Evolutionary conservation across 441 rosid species (phyloP).

Genomic region (Brassica balearica): DNA sequence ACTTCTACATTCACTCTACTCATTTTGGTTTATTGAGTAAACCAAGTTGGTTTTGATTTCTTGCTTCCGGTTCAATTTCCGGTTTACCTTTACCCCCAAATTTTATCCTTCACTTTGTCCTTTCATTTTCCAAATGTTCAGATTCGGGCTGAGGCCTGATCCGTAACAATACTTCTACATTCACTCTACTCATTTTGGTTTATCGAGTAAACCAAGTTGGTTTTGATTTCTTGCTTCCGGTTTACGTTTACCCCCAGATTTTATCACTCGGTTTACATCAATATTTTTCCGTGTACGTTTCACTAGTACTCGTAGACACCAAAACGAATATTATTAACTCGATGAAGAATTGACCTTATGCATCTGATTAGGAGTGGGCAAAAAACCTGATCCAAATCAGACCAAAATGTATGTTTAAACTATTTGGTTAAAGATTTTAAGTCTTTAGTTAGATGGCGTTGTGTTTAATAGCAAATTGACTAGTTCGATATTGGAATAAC

Average conservation of each 20-base stretch:
- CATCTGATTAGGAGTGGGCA: not conserved
- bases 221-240: constrained; percentile 6
- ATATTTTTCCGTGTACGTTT: not conserved
- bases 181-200: constrained; percentile 32
- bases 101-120: constrained; percentile 28
- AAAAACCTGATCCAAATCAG: no score
- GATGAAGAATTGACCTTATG: not conserved
- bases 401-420: no score
- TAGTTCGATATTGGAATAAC: no score
- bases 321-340: not conserved
- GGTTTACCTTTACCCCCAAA: not conserved
- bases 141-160: constrained; percentile 35
- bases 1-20: constrained; percentile 17
- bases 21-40: constrained; percentile 26
- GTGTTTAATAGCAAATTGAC: no score
- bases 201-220: constrained; percentile 26
- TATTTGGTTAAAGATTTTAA: no score
- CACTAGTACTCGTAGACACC: not conserved
- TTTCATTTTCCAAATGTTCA: constrained; percentile 19
- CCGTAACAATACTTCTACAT: constrained; percentile 20
- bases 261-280: constrained; percentile 2
- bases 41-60: constrained; percentile 23
- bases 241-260: not conserved
- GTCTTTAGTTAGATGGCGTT: no score
- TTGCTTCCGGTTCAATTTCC: not conserved